Base-by-base conservation (phyloP, 2,329 filamentous ascomycete genomes). In the Drechslerella dactyloides region DNA sequence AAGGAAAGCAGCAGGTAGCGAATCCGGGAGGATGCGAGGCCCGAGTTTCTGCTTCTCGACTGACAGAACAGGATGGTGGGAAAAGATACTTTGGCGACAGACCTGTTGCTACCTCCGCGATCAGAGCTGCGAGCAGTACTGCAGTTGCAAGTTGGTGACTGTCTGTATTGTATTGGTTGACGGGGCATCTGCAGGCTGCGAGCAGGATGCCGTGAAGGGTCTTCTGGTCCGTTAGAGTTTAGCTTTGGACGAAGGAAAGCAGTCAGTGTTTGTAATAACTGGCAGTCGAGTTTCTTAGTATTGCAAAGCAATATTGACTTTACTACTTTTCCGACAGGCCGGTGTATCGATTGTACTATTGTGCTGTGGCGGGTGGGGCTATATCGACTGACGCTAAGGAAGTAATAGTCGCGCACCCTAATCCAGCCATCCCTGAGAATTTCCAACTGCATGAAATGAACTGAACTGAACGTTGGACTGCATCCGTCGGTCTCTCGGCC, bases 151-250 rank as follows among this genome's bases (percentile, higher is more conserved):
- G n/a, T n/a, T n/a, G n/a, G n/a, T n/a, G n/a, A n/a, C n/a, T n/a
- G n/a, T n/a, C 30, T 27, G 51, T 21, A n/a, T 21, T 6, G 6
- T 8, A n/a, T 7, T 17, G 5, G 19, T 6, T 21, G 11, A 6
- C 6, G 11, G 7, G 8, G 46, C 46, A n/a, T 46, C 15, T 46
- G 60, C 21, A 64, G 48, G 46, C 46, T 69, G 65, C 65, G 55
- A 63, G 65, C 65, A 57, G 59, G 66, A 70, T 70, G 66, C 66
- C 66, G 59, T 55, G 59, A 70, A 70, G 59, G 66, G 59, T 70
- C 66, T 64, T 59, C 50, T 57, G 37, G 63, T 64, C 54, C 59
- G 63, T 72, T 59, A 54, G 51, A 53, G 50, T 62, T 53, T 63
- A 63, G 48, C 42, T 30, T 44, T 13, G 40, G 40, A 42, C 19